These are phyloP conservation scores for Apiotrichum porosum DNA, from an alignment of 1,284 basidiomycete genomes.

Conservation along the genomic window DNA sequence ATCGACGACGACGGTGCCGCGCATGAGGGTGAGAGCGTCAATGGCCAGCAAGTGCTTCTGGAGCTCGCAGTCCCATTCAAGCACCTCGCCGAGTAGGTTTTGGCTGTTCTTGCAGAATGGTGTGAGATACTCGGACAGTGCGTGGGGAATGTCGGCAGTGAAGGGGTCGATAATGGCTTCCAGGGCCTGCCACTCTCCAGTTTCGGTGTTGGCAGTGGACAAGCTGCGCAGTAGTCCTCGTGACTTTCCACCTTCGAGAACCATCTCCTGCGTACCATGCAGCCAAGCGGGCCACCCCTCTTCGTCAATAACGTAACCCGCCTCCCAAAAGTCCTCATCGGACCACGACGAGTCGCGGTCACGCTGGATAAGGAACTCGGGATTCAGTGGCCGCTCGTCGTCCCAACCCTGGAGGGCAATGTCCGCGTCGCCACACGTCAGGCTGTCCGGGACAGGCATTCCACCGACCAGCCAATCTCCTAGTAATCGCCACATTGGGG, in stretches of 20 bases:
- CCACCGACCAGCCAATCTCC: conserved; percentile 69
- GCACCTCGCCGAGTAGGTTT: conserved; percentile 56
- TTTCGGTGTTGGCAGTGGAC: conserved; percentile 18
- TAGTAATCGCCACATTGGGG: conserved; percentile 69
- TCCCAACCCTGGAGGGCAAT: conserved; percentile 47
- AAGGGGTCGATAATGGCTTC: conserved; percentile 1
- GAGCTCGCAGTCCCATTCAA: conserved; percentile 66
- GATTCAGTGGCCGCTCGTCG: conserved; percentile 55
- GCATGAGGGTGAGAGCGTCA: conserved; percentile 69
- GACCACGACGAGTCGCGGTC: conserved; percentile 60
- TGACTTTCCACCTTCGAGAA: conserved; percentile 71
- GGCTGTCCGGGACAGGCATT: conserved; percentile 53
- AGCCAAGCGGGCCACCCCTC: conserved; percentile 44
- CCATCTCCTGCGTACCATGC: conserved; percentile 49
- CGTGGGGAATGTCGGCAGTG: conserved; percentile 53
- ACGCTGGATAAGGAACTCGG: conserved; percentile 73
- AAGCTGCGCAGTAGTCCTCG: conserved; percentile 63
- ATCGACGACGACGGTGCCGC: conserved; percentile 60
- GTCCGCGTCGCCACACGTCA: conserved; percentile 16
- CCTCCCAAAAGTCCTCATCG: conserved; percentile 72
- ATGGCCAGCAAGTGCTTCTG: conserved; percentile 65
- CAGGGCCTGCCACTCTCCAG: conserved; percentile 31
- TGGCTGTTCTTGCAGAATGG: conserved; percentile 59
- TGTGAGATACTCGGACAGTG: conserved; percentile 49
- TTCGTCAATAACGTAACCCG: conserved; percentile 61